phyloP scores from a whole-genome alignment of 257 asterid genomes.

The Solanum arcanum region DNA sequence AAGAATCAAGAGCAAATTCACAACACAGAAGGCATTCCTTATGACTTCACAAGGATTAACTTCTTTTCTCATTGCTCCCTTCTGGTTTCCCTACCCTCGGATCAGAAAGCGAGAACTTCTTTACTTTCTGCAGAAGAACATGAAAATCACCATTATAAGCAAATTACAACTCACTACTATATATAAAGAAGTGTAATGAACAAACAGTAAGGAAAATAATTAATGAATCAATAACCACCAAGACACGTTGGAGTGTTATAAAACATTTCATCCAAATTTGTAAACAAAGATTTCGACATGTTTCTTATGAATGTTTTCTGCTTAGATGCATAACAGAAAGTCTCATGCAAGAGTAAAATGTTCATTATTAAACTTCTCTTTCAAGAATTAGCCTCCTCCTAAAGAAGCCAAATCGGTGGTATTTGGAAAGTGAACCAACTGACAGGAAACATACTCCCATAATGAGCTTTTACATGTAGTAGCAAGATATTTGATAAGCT shows the following conservation, averaged over 20 bases:
- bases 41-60: not conserved
- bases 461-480: not conserved
- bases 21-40: not conserved
- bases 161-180: not conserved
- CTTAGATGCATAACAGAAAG: not conserved
- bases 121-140: conserved; percentile 17
- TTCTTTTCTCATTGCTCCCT: not conserved
- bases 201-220: not conserved
- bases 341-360: not conserved
- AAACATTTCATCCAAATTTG: not conserved
- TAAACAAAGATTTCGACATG: not conserved
- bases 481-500: not conserved
- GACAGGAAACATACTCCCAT: not conserved
- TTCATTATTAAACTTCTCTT: not conserved
- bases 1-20: not conserved
- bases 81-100: not conserved
- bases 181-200: not conserved
- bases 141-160: not conserved
- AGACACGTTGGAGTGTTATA: not conserved
- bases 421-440: not conserved
- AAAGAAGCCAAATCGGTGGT: not conserved
- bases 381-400: not conserved
- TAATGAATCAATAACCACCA: not conserved
- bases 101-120: conserved; percentile 20
- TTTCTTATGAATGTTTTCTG: not conserved